Conservation (phyloP, 2,329 filamentous ascomycete genomes). For the Pseudogymnoascus sp. region DNA sequence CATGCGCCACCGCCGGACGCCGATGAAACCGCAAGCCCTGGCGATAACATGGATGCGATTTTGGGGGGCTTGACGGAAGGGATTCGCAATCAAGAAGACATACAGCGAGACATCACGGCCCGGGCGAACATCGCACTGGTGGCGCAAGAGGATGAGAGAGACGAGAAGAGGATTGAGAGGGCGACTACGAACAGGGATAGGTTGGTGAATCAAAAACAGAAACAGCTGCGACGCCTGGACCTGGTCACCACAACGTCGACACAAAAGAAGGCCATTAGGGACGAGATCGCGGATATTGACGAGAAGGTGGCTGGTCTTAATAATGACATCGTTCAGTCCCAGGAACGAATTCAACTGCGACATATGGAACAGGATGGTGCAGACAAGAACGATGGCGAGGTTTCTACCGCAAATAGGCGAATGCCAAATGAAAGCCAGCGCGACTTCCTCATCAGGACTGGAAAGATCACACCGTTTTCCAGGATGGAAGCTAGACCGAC, state of each 20-base stretch:
- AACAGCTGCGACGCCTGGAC: constrained; percentile 49
- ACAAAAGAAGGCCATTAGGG: constrained; percentile 43
- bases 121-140: constrained; percentile 55
- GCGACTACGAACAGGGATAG: constrained; percentile 49
- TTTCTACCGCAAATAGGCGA: constrained; percentile 48
- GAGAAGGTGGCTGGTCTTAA: constrained; percentile 42
- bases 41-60: constrained; percentile 28
- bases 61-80: constrained; percentile 59
- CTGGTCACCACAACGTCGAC: constrained; percentile 20
- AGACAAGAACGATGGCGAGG: constrained; percentile 37
- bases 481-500: constrained; percentile 52
- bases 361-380: constrained; percentile 48
- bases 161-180: constrained; percentile 57
- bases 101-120: constrained; percentile 76
- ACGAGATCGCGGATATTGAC: constrained; percentile 61
- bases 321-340: constrained; percentile 73
- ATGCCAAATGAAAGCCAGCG: constrained; percentile 76
- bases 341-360: constrained; percentile 71
- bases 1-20: not conserved
- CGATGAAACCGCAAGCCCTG: not conserved
- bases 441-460: constrained; percentile 88
- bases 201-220: constrained; percentile 59
- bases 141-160: constrained; percentile 57
- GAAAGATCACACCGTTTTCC: constrained; percentile 94
- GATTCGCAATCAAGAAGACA: constrained; percentile 78